Percentiles rank a stretch among this genome's conserved stretches.
These are phyloP conservation scores for Paramecium biaurelia DNA, from an alignment of 73 alveolate species.

Conservation along the genomic window DNA sequence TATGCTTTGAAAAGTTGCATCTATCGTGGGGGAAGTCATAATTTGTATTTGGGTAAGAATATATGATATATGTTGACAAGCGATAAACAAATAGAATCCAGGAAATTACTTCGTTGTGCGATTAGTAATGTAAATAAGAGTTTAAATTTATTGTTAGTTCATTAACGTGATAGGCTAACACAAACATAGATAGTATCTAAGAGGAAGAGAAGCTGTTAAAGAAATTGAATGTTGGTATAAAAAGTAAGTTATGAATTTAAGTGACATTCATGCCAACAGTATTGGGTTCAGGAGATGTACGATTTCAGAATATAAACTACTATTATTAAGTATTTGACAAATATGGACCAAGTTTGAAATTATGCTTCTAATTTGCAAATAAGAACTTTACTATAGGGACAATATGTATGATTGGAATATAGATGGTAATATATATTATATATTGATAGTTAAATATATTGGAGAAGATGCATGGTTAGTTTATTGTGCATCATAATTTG, in stretches of 20 bases:
- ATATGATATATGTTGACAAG: neutral
- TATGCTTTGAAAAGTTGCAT: neutral
- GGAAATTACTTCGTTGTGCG: neutral
- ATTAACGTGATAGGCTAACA: slow-evolving; percentile 23
- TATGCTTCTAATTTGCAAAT: neutral
- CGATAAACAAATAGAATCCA: neutral
- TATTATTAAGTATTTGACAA: slow-evolving; percentile 4
- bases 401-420: neutral
- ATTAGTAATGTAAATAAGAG: neutral
- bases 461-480: slow-evolving; percentile 51
- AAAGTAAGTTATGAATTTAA: neutral
- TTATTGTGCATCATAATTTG: slow-evolving; percentile 54
- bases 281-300: slow-evolving; percentile 9
- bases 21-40: neutral
- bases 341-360: slow-evolving; percentile 31
- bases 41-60: neutral
- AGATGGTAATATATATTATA: neutral
- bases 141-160: slow-evolving; percentile 19
- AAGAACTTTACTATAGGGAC: neutral
- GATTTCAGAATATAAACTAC: neutral
- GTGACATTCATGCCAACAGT: neutral
- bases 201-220: neutral
- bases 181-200: neutral
- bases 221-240: neutral
- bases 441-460: slow-evolving; percentile 16